Evolutionary conservation across 1,139 yeast genomes (phyloP).

Genomic region (Saccharomyces uvarum): DNA sequence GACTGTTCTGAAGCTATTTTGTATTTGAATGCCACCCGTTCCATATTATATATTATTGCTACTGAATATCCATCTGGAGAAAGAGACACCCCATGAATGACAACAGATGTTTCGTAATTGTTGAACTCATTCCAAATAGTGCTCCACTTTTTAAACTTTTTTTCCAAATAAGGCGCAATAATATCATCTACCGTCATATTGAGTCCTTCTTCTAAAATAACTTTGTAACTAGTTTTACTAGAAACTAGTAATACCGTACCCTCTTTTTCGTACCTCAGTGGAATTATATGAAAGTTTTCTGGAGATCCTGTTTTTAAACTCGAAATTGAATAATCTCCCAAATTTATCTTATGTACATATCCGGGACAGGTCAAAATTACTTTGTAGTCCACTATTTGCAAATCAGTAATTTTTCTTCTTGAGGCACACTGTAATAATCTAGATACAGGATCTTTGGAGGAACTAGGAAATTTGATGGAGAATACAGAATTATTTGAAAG

Average conservation of each 20-base stretch:
- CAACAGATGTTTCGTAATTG: constrained; percentile 24
- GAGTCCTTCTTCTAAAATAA: constrained; percentile 11
- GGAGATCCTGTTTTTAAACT: constrained; percentile 10
- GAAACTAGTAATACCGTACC: constrained; percentile 19
- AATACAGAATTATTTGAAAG: constrained; percentile 14
- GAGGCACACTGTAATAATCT: constrained; percentile 10
- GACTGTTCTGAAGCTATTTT: constrained; percentile 31
- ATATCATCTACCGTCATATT: constrained; percentile 16
- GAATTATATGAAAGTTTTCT: constrained; percentile 20
- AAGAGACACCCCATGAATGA: constrained; percentile 28
- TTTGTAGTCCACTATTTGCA: constrained; percentile 10
- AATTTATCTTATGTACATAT: constrained; percentile 12
- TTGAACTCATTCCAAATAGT: constrained; percentile 22
- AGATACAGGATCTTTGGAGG: background rate
- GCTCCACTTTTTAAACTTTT: constrained; percentile 27
- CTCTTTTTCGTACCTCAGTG: constrained; percentile 11
- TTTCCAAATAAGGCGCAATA: constrained; percentile 25
- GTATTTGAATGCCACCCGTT: constrained; percentile 31
- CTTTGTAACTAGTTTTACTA: constrained; percentile 15
- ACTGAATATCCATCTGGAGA: constrained; percentile 32
- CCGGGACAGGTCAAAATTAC: constrained; percentile 18
- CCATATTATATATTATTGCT: constrained; percentile 32
- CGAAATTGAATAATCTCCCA: background rate
- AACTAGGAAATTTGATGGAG: background rate
- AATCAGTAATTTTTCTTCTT: constrained; percentile 20